phyloP scores from a whole-genome alignment of 495 filamentous ascomycete species.

The Entonaema liquescens region DNA sequence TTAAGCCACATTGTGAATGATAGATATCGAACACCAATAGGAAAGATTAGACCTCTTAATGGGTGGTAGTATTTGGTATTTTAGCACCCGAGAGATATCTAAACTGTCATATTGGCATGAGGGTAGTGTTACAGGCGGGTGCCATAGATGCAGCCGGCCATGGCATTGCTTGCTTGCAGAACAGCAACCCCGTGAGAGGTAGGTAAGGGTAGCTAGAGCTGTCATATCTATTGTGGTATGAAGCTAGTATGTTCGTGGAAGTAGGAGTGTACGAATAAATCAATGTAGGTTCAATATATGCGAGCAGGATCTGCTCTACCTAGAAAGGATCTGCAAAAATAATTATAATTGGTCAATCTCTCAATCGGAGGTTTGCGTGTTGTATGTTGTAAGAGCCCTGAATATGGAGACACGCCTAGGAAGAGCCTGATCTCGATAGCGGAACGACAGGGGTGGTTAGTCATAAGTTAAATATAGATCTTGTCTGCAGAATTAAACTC shows the following conservation, averaged over 20 bases:
- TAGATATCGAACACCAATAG: slow-evolving; percentile 20
- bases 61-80: slow-evolving; percentile 15
- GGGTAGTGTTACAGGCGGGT: slow-evolving; percentile 15
- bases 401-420: slow-evolving; percentile 20
- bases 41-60: slow-evolving; percentile 8
- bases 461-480: slow-evolving; percentile 35
- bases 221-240: neutral
- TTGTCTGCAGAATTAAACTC: slow-evolving; percentile 4
- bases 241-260: neutral
- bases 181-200: slow-evolving; percentile 22
- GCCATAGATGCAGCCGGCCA: slow-evolving; percentile 5
- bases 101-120: neutral
- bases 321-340: slow-evolving; percentile 28
- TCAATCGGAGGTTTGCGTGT: slow-evolving; percentile 5
- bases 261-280: slow-evolving; percentile 10
- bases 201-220: slow-evolving; percentile 6
- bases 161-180: slow-evolving; percentile 18
- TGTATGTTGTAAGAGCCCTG: slow-evolving; percentile 7
- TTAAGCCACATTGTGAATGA: slow-evolving; percentile 22
- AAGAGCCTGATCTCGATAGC: slow-evolving; percentile 22
- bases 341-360: slow-evolving; percentile 22
- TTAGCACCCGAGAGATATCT: neutral
- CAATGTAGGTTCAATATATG: slow-evolving; percentile 15
- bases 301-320: slow-evolving; percentile 23
- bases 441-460: slow-evolving; percentile 20